Base-by-base conservation (phyloP, 2,329 filamentous ascomycete genomes). In the Apiospora malaysiana region DNA sequence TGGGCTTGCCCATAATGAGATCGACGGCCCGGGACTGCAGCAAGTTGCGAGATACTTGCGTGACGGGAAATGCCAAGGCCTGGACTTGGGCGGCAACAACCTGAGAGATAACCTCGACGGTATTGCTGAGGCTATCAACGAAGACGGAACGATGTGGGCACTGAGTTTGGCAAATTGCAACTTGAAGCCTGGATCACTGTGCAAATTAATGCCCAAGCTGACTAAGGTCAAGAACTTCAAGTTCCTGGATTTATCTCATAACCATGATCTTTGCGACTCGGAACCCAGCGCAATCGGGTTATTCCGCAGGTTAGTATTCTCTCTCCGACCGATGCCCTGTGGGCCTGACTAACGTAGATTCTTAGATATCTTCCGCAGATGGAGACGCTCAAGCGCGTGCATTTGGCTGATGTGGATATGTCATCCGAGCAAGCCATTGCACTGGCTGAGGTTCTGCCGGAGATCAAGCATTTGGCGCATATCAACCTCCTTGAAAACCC, bases 221-320 rank as follows among this genome's bases (percentile, higher is more conserved):
- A 86, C 88, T 37, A 89, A 87, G 74, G 84, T 98, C 70, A 86
- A 87, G 2, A 89, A 92, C 73, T 92, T 98, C 78, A 91, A 93
- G 25, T 98, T 98, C 78, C 90, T 99, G 71, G 96, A 98, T 79
- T 85, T 99, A 46, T 97, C 94, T 6, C 94, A 97, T 77, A 98
- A 98, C 76, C 92, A 88, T 43, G 90, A 90, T 25, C 85, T 99
- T 21, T 97, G 97, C 78, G 88, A 90, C 69, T 85, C 86, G 4
- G 86, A 92, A 56, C 91, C 93, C n/a, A 94, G 90, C 77, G 93
- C 93, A 2, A 86, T 96, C 45, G 87, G 88, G 5, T 83, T 94
- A 4, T 85, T 98, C 70, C 88, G 96, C 76, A 93, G 93, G 83
- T 96, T 79, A 74, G 86, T n/a, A 37, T 27, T 40, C 21, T 12